Percentiles rank a stretch among this genome's conserved stretches.
phyloP scores from a whole-genome alignment of 2,329 filamentous ascomycete genomes.

The Penicillium vulpinum region DNA sequence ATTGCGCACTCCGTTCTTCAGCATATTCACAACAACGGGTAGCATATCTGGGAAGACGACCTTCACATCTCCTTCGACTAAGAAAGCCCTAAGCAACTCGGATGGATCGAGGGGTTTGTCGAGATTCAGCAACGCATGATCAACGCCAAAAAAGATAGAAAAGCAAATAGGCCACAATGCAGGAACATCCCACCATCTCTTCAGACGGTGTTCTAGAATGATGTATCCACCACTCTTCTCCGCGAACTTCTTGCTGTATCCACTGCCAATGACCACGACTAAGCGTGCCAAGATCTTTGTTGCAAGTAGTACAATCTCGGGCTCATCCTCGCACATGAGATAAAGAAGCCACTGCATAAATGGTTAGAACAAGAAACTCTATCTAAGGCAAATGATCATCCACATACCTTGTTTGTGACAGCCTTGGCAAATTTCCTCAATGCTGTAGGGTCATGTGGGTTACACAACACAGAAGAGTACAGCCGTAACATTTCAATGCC shows the following conservation, averaged over 20 bases:
- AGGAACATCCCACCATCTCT: conserved; percentile 84
- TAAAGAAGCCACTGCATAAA: conserved; percentile 78
- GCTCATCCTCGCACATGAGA: conserved; percentile 81
- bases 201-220: conserved; percentile 79
- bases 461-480: conserved; percentile 76
- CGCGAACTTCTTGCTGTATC: conserved; percentile 82
- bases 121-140: conserved; percentile 73
- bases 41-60: conserved; percentile 77
- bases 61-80: conserved; percentile 56
- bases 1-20: conserved; percentile 75
- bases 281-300: conserved; percentile 81
- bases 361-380: conserved; percentile 10
- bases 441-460: conserved; percentile 64
- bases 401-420: conserved; percentile 84
- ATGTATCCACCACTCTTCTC: conserved; percentile 84
- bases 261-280: conserved; percentile 75
- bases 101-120: conserved; percentile 72
- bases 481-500: conserved; percentile 74
- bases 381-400: not conserved
- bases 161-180: conserved; percentile 86
- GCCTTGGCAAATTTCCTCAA: conserved; percentile 89
- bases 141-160: conserved; percentile 80
- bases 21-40: conserved; percentile 78
- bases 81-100: conserved; percentile 72
- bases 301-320: conserved; percentile 77